Base-by-base conservation (phyloP, 768 basidiomycete genomes). In the Multifurca ochricompacta region DNA sequence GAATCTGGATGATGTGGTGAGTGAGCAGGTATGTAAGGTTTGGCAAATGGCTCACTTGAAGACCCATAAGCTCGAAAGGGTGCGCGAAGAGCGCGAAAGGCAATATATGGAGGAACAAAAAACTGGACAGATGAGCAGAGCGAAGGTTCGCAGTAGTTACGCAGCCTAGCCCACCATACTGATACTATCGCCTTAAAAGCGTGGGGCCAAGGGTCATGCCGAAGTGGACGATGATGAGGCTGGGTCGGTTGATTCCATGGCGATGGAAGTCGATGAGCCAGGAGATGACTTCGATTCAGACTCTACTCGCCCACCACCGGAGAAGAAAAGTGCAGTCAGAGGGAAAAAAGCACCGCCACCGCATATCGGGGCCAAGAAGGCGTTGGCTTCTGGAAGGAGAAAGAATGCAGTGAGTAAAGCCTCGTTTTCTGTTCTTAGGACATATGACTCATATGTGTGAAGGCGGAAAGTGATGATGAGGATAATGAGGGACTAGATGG, bases 1-100 rank as follows among this genome's bases (percentile, higher is more conserved):
- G 14, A 82, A 82, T 18, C 68, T 92, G 7, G 86, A 88, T 34
- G 85, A 88, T 52, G 70, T 82, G 69, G 89, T 89, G 55, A 14
- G 78, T 71, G 31, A 42, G 19, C 40, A 23, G 7, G 25, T 41
- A 4, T 25, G 19, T 36, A 13, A 11, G 18, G 49, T 23, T 23
- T 23, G 35, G 25, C 8, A 41, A 0, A 8, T 48, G 41, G 10
- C 45, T 53, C 25, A 50, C n/a, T 6, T 14, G n/a, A 44, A 13
- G 16, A 28, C 2, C 25, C 49, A 13, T 27, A 37, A 90, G 89
- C 74, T 89, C 3, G 72, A 71, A 51, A 82, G 80, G 67, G 83
- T 83, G n/a, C 83, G 82, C 63, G 80, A 84, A 61, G 71, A 81
- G 44, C 80, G 84, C 44, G 83, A 89, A 19, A 74, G 81, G 55